Evolutionary conservation across 2,329 filamentous ascomycete species (phyloP).

Genomic region (Paecilomyces dactylethromorphus): DNA sequence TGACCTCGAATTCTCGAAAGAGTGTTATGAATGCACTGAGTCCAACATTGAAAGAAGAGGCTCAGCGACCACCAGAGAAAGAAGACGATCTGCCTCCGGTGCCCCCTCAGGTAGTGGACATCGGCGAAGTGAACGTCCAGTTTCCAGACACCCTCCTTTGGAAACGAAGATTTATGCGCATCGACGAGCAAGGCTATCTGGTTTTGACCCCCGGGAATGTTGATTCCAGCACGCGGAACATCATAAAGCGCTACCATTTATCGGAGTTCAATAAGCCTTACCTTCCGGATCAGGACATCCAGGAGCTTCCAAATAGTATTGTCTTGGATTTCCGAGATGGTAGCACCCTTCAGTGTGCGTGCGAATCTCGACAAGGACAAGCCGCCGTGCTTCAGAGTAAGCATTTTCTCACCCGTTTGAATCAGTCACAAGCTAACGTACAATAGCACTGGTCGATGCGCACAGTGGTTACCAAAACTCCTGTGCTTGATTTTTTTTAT

Average conservation of each 20-base stretch:
- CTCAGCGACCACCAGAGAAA: constrained; percentile 25
- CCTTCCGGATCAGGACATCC: constrained; percentile 80
- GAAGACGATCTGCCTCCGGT: constrained; percentile 10
- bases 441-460: constrained; percentile 35
- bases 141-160: constrained; percentile 94
- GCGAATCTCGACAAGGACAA: constrained; percentile 51
- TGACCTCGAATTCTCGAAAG: constrained; percentile 46
- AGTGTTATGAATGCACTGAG: constrained; percentile 34
- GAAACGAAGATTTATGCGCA: constrained; percentile 84
- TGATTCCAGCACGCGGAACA: constrained; percentile 52
- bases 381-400: constrained; percentile 45
- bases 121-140: constrained; percentile 92
- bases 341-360: constrained; percentile 57
- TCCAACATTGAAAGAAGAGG: constrained; percentile 30
- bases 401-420: constrained; percentile 11
- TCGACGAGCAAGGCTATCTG: constrained; percentile 78
- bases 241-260: constrained; percentile 76
- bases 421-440: constrained; percentile 7
- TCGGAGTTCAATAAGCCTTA: constrained; percentile 75
- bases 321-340: constrained; percentile 58
- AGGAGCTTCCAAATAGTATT: constrained; percentile 86
- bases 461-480: constrained; percentile 25
- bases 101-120: constrained; percentile 53
- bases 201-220: constrained; percentile 67
- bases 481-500: neutral